Evolutionary conservation across 2,329 filamentous ascomycete species (phyloP).

Genomic region (Penicillium corylophilum): DNA sequence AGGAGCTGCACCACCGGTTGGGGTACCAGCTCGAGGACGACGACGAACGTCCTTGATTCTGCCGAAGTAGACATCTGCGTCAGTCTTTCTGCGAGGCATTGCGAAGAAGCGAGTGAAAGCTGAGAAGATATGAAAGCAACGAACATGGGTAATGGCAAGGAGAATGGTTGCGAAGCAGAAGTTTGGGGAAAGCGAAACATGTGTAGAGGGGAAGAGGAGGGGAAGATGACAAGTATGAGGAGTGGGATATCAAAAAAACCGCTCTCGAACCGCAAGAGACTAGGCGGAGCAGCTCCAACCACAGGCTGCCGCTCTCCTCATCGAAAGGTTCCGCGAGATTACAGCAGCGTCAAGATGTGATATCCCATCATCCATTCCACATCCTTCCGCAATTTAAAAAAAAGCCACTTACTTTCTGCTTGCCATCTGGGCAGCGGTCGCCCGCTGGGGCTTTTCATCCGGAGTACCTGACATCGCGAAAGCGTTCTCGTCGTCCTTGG

Average conservation of each 20-base stretch:
- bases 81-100: not conserved
- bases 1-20: constrained; percentile 12
- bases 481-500: constrained; percentile 31
- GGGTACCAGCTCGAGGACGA: constrained; percentile 17
- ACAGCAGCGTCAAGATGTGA: not conserved
- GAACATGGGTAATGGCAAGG: not conserved
- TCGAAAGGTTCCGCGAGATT: not conserved
- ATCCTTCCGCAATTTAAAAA: not conserved
- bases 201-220: not conserved
- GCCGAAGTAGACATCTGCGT: not conserved
- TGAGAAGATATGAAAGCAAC: not conserved
- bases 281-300: not conserved
- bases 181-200: not conserved
- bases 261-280: not conserved
- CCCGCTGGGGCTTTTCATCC: constrained; percentile 49
- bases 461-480: constrained; percentile 42
- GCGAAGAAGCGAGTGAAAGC: not conserved
- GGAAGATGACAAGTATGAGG: not conserved
- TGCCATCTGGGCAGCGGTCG: constrained; percentile 56
- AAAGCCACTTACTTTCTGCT: constrained; percentile 53
- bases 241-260: not conserved
- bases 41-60: constrained; percentile 32
- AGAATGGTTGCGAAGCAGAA: not conserved
- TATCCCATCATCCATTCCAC: not conserved
- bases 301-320: not conserved